Conservation (phyloP, 2,329 filamentous ascomycete species). For the Fusarium virguliforme region DNA sequence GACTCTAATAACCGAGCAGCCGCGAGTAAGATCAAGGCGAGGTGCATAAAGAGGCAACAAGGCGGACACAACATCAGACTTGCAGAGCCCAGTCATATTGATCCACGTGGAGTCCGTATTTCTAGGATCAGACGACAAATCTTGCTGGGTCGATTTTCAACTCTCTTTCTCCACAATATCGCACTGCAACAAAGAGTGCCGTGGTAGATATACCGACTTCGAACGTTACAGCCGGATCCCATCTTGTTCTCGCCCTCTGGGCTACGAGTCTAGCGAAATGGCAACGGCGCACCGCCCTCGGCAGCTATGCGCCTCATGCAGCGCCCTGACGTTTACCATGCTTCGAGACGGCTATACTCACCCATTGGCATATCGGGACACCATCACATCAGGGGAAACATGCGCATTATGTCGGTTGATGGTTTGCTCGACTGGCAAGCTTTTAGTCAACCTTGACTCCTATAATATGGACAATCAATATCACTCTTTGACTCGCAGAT, state of each 20-base stretch:
- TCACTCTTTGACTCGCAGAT: not conserved
- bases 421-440: not conserved
- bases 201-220: not conserved
- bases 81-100: constrained; percentile 1
- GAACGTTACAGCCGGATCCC: not conserved
- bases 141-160: not conserved
- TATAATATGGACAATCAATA: not conserved
- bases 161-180: not conserved
- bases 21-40: not conserved
- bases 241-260: not conserved
- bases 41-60: constrained; percentile 2
- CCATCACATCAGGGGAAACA: not conserved
- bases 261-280: not conserved
- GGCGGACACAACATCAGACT: constrained; percentile 1
- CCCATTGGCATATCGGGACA: not conserved
- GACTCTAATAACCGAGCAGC: too few relatives aligned
- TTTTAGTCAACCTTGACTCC: not conserved
- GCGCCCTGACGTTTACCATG: not conserved
- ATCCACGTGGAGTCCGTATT: constrained; percentile 1
- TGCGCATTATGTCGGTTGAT: not conserved
- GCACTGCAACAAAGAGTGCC: not conserved
- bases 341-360: not conserved
- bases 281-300: not conserved
- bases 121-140: not conserved
- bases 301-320: not conserved